Evolutionary conservation across 2,329 filamentous ascomycete species (phyloP), one percentile per base, ranked within the genome.

Genomic region (Onygena corvina): DNA sequence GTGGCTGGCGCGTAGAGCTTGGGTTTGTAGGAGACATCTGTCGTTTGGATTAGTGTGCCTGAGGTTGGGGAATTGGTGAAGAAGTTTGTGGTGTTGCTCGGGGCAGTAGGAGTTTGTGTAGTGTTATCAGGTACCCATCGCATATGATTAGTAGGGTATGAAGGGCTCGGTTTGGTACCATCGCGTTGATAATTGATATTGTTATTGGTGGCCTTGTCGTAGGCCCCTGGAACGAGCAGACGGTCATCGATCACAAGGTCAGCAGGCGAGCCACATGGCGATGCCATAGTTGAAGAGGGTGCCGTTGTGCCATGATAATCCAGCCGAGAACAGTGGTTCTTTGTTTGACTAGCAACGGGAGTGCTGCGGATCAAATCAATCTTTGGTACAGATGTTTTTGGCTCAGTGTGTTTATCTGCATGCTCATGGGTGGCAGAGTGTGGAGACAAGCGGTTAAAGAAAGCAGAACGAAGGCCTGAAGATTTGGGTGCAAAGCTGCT

Each of bases 401-500:
- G 46, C 29, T 46, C 31, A 44, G 44, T 8, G 21, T 20, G 3
- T 14, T 31, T 46, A n/a, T 46, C 42, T n/a, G 30, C 4, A 5
- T 27, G 27, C 34, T 54, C 53, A 16, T 54, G 31, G 34, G 56
- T 56, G 1, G 55, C 54, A 3, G 60, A 59, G 7, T 58, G 60
- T 12, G 54, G 54, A 27, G 61, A 45, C 33, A 56, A 60, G 51
- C 65, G 58, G 33, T 66, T 62, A 27, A 61, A 59, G 36, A 71
- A 61, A 20, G 66, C 66, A 27, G 62, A 61, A 6, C 64, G 62
- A 44, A 71, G 57, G 4, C 63, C 63, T 42, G 60, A 61, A 1
- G 64, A 62, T 48, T 63, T 58, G 14, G 64, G 59, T 8, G 67
- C 64, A 18, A 36, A 20, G 46, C 64, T 68, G 9, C 61, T 59